Percentiles rank a stretch among this genome's conserved stretches.
Evolutionary conservation across 371 early-diverging fungal genomes (phyloP).

Genomic region (Apophysomyces trapeziformis): DNA sequence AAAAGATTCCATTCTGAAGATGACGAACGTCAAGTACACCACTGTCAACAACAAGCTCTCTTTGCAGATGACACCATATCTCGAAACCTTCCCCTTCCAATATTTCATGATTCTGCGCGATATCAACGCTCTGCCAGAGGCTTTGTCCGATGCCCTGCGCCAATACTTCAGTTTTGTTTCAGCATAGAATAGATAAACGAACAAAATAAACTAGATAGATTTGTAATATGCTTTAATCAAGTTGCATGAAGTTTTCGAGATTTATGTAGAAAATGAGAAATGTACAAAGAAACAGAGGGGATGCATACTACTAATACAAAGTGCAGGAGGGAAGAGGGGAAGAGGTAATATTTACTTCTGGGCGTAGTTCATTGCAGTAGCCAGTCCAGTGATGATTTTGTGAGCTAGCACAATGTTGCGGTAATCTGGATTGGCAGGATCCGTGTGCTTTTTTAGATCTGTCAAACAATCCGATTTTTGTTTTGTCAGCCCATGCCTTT

Average conservation of each 20-base stretch:
- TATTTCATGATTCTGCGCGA: conserved; percentile 93
- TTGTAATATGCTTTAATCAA: too few relatives aligned
- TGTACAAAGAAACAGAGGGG: conserved; percentile 2
- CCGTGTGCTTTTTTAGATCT: conserved; percentile 53
- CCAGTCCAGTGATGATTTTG: conserved; percentile 38
- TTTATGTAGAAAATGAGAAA: conserved; percentile 11
- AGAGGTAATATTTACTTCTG: conserved; percentile 55
- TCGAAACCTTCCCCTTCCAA: conserved; percentile 98
- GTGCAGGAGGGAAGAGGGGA: conserved; percentile 19
- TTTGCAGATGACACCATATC: conserved; percentile 83
- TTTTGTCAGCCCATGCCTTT: not conserved
- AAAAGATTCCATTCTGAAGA: conserved; percentile 85
- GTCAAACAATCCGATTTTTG: not conserved
- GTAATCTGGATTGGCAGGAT: conserved; percentile 40
- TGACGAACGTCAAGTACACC: conserved; percentile 85
- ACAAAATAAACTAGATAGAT: too few relatives aligned
- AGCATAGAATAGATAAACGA: conserved; percentile 23
- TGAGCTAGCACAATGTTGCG: conserved; percentile 34
- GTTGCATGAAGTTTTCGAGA: too few relatives aligned
- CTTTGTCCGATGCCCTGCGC: conserved; percentile 89
- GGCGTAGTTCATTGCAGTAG: conserved; percentile 45
- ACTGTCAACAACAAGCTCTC: conserved; percentile 66
- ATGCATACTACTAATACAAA: not conserved
- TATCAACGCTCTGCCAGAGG: conserved; percentile 86
- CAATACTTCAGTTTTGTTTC: conserved; percentile 88